phyloP scores from a whole-genome alignment of 768 basidiomycete species.

The Clathrus columnatus region DNA sequence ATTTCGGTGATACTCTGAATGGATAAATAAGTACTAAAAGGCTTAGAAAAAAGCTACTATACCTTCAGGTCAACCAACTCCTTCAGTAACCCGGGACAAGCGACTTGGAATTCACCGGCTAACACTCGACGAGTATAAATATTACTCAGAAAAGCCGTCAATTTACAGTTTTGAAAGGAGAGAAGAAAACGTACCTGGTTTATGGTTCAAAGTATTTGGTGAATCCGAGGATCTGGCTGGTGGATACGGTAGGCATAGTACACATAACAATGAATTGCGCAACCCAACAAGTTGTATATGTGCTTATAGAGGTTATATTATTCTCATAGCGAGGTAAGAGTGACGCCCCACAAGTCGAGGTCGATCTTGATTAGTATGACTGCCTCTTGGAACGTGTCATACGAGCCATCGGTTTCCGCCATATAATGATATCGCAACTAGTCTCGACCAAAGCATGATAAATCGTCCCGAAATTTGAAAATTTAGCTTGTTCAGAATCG shows the following conservation, averaged over 20 bases:
- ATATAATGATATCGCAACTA: constrained; percentile 37
- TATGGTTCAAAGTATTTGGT: constrained; percentile 48
- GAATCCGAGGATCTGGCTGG: constrained; percentile 41
- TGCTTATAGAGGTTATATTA: constrained; percentile 35
- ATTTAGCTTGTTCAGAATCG: no score
- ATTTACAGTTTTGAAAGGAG: background rate
- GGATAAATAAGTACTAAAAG: constrained; percentile 36
- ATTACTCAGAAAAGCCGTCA: constrained; percentile 41
- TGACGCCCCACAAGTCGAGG: constrained; percentile 40
- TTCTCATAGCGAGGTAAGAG: constrained; percentile 39
- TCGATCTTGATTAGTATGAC: constrained; percentile 35
- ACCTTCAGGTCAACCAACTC: constrained; percentile 38
- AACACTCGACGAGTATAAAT: no score
- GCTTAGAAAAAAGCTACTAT: constrained; percentile 44
- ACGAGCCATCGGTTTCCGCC: constrained; percentile 30
- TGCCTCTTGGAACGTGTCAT: constrained; percentile 36
- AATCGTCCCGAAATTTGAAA: constrained; percentile 45
- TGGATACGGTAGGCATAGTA: constrained; percentile 44
- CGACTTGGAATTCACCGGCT: constrained; percentile 44
- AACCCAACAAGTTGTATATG: constrained; percentile 36
- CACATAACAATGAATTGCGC: constrained; percentile 39
- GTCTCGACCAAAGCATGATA: constrained; percentile 42
- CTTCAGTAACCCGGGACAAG: constrained; percentile 40
- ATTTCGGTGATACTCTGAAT: constrained; percentile 32
- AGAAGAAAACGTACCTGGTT: constrained; percentile 24